Base-by-base conservation (phyloP, 148 eudicot species). In the Rhododendron molle region DNA sequence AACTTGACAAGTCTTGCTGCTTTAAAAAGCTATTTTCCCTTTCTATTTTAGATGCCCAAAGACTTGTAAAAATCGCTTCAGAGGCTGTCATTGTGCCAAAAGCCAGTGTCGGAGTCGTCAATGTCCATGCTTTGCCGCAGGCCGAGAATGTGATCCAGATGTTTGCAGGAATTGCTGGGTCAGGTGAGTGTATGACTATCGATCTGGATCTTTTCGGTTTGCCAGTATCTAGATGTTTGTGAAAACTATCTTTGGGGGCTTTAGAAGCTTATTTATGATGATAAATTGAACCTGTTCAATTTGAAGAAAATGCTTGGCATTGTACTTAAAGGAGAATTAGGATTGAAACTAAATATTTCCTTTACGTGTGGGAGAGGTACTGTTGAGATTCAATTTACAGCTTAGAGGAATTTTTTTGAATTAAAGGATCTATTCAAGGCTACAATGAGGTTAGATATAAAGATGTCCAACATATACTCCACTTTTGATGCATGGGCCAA, bases 121-220 rank as follows among this genome's bases (percentile, higher is more conserved):
- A 83, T 97, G 99, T 87, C 99, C 99, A 14, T 97, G 99, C 87
- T 97, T 97, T 92, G 99, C 99, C 85, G 99, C 98, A 21, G 97
- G 92, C 81, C 91, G 99, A 87, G 99, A 97, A 88, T 97, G 99
- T 88, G 99, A 97, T 90, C 99, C 99, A 73, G 99, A 97, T 93
- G 98, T 97, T 81, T 97, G 99, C 88, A 92, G 98, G 86, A 95
- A 97, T 91, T 97, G 99, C 89, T 97, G 99, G 99, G 96, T 97
- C 84, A 87, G 99, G 99, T 97, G 86, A 92, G 90, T 43, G 10
- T 86, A 36, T 15, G 60, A 14, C 44, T 58, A 30, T 3, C 67
- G 32, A 13, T 32, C 32, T 81, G 23, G 58, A 56, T 83, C 7
- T 18, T 34, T 47, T 50, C 2, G 7, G 58, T 54, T 4, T 58